Percentiles rank a stretch among this genome's conserved stretches.
Evolutionary conservation across 257 asterid species (phyloP).

Genomic region (Gentiana macrophylla): DNA sequence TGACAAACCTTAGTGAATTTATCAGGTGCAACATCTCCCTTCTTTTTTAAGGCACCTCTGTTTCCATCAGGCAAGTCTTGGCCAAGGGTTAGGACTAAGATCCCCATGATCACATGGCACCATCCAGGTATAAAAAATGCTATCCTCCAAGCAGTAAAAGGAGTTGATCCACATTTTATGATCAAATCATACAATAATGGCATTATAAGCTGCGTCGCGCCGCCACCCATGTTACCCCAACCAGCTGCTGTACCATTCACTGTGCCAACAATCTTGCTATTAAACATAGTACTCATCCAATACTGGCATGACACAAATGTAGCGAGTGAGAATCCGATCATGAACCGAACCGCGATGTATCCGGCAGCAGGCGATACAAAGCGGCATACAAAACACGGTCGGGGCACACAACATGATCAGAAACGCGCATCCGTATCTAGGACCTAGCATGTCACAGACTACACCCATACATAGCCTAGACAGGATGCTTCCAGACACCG

Average conservation of each 20-base stretch:
- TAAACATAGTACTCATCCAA: conserved; percentile 54
- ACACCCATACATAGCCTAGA: conserved; percentile 60
- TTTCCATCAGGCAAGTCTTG: conserved; percentile 65
- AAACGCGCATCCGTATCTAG: conserved; percentile 53
- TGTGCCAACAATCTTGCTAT: conserved; percentile 32
- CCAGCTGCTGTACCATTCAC: conserved; percentile 53
- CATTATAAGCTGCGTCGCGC: conserved; percentile 49
- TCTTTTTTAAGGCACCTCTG: conserved; percentile 35
- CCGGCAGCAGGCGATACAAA: conserved; percentile 34
- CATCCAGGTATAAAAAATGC: conserved; percentile 49
- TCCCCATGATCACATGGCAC: conserved; percentile 42
- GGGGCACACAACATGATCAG: conserved; percentile 44
- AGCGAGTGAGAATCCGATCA: conserved; percentile 52
- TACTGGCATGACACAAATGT: conserved; percentile 52
- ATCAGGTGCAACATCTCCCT: conserved; percentile 38
- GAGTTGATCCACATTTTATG: conserved; percentile 25
- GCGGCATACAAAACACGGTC: conserved; percentile 36
- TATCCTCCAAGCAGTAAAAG: conserved; percentile 50
- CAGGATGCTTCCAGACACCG: conserved; percentile 51
- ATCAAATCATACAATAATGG: conserved; percentile 37
- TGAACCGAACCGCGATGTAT: conserved; percentile 37
- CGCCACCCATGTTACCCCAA: conserved; percentile 63
- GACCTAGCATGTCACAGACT: conserved; percentile 47
- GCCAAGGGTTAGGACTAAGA: conserved; percentile 34
- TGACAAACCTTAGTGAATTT: conserved; percentile 29